Percentiles rank a stretch among this genome's conserved stretches.
Conservation (phyloP, 306 rosid genomes). For the Begonia loranthoides region DNA sequence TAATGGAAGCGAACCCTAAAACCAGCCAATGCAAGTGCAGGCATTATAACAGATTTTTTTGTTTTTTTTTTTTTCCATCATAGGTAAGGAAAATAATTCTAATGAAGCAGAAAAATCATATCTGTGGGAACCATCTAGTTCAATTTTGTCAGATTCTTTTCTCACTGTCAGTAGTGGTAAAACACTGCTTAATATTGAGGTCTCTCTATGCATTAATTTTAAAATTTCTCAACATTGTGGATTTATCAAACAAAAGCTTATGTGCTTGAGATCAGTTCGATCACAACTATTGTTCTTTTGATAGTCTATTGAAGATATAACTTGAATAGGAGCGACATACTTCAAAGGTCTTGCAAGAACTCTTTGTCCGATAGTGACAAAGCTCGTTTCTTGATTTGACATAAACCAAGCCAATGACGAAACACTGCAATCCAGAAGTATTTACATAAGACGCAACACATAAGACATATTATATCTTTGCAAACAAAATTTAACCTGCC, state of each 20-base stretch:
- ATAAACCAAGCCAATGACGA: conserved; percentile 99
- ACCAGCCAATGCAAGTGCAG: conserved; percentile 13
- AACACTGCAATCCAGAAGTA: conserved; percentile 44
- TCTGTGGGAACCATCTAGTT: too few relatives aligned
- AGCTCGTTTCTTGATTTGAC: conserved; percentile 98
- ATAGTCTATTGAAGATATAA: conserved; percentile 12
- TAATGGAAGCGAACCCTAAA: conserved; percentile 93
- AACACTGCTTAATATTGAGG: too few relatives aligned
- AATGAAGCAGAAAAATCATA: neutral
- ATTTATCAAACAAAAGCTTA: too few relatives aligned
- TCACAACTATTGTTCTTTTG: too few relatives aligned
- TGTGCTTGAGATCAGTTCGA: too few relatives aligned
- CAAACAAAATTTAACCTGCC: conserved; percentile 60
- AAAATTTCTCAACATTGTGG: too few relatives aligned
- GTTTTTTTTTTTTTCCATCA: neutral
- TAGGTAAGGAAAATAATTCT: neutral
- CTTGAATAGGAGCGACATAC: conserved; percentile 35
- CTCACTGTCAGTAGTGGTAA: too few relatives aligned
- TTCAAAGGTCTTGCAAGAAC: conserved; percentile 95
- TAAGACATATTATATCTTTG: conserved; percentile 3
- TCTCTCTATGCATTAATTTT: too few relatives aligned
- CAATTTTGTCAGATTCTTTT: too few relatives aligned
- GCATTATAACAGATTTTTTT: neutral
- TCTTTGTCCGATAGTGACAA: conserved; percentile 94
- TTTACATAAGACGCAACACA: conserved; percentile 3